phyloP scores from a whole-genome alignment of 139 green algal species.

The Picochlorum sp. region DNA sequence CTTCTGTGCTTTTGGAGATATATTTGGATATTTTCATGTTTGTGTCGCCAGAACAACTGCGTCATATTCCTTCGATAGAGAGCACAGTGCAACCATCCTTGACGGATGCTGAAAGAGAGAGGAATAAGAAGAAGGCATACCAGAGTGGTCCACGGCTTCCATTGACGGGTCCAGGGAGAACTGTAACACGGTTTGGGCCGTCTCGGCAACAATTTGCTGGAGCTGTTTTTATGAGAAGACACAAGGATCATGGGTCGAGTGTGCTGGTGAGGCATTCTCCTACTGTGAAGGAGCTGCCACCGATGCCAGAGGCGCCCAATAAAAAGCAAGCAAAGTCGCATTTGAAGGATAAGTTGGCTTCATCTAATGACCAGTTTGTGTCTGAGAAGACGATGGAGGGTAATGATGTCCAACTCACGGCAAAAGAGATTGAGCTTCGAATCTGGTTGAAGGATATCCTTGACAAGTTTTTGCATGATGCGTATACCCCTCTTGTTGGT shows the following conservation, averaged over 20 bases:
- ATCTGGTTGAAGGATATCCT: constrained; percentile 9
- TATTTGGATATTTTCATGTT: constrained; percentile 40
- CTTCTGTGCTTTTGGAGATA: constrained; percentile 62
- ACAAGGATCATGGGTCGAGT: constrained; percentile 19
- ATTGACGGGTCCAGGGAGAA: background rate
- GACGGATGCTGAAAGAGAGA: background rate
- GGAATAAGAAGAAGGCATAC: constrained; percentile 2
- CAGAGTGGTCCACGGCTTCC: constrained; percentile 5
- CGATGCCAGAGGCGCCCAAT: constrained; percentile 11
- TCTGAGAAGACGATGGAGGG: background rate
- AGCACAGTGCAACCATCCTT: background rate
- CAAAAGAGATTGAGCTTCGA: background rate
- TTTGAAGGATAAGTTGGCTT: background rate
- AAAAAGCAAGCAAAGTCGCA: constrained; percentile 14
- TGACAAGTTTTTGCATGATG: constrained; percentile 9
- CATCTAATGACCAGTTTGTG: background rate
- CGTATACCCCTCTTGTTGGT: constrained; percentile 11
- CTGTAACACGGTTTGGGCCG: background rate
- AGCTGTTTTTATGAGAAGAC: constrained; percentile 27
- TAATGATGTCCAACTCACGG: no score
- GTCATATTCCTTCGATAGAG: background rate
- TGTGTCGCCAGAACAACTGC: constrained; percentile 15
- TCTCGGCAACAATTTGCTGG: constrained; percentile 1
- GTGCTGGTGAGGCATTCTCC: constrained; percentile 29
- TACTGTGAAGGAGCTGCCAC: constrained; percentile 17